phyloP scores from a whole-genome alignment of 2,329 filamentous ascomycete genomes.

The Ophiocordyceps camponoti-rufipedis region DNA sequence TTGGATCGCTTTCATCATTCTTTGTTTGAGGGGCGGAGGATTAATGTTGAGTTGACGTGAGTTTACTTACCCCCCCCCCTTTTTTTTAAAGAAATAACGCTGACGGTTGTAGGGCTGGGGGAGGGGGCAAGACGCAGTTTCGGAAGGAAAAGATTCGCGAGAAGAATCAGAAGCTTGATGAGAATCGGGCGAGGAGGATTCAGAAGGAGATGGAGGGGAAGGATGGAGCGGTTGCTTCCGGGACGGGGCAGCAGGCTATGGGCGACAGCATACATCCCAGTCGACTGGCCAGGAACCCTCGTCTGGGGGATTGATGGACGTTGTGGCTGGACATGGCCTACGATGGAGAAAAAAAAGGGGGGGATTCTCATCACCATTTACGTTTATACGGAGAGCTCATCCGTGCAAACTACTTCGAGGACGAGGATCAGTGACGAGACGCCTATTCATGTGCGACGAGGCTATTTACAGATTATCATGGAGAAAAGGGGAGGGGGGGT shows the following conservation, averaged over 20 bases:
- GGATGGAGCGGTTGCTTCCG: conserved; percentile 8
- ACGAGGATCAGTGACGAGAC: neutral
- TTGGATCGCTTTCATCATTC: conserved; percentile 82
- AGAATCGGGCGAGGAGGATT: conserved; percentile 33
- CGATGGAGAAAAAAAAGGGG: no score
- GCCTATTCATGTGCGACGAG: conserved; percentile 1
- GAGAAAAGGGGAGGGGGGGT: neutral
- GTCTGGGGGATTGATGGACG: conserved; percentile 1
- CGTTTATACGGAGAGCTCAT: no score
- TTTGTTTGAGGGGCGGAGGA: conserved; percentile 55
- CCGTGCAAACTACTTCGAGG: neutral
- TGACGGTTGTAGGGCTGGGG: conserved; percentile 45
- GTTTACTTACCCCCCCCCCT: conserved; percentile 13
- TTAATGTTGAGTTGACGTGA: conserved; percentile 84
- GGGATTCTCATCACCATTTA: neutral
- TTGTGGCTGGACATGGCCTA: no score
- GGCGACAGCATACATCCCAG: conserved; percentile 31
- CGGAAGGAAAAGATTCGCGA: conserved; percentile 60
- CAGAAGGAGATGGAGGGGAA: conserved; percentile 12
- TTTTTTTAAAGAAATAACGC: neutral
- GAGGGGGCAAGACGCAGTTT: conserved; percentile 58
- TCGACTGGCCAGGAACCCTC: conserved; percentile 16
- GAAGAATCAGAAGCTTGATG: conserved; percentile 76
- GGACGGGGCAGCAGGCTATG: conserved; percentile 8
- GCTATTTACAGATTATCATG: conserved; percentile 4